phyloP scores from a whole-genome alignment of 441 rosid genomes.

The Croton laevigatus region DNA sequence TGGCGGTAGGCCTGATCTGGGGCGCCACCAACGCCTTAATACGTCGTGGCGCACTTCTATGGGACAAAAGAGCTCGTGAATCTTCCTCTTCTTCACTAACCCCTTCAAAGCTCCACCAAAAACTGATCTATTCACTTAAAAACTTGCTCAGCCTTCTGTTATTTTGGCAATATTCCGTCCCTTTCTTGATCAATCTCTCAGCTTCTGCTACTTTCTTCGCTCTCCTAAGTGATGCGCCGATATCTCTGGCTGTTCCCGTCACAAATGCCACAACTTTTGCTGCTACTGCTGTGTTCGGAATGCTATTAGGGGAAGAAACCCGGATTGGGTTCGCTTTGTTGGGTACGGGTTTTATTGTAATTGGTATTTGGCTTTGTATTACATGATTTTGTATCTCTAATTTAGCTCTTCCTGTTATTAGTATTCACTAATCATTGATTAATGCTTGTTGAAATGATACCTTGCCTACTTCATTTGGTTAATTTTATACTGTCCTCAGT shows the following conservation, averaged over 20 bases:
- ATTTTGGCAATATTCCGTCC: conserved; percentile 88
- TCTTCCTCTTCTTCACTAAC: conserved; percentile 21
- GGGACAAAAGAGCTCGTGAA: conserved; percentile 47
- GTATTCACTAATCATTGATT: background rate
- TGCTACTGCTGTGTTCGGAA: conserved; percentile 73
- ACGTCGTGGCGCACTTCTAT: conserved; percentile 82
- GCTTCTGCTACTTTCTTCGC: conserved; percentile 92
- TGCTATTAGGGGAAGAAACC: conserved; percentile 68
- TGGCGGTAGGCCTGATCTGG: conserved; percentile 80
- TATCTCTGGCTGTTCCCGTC: conserved; percentile 84
- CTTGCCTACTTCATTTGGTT: background rate
- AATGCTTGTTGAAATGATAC: background rate
- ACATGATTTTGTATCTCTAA: conserved; percentile 16
- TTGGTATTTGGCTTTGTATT: conserved; percentile 83
- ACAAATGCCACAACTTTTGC: conserved; percentile 91
- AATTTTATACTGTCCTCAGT: background rate
- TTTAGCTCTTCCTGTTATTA: background rate
- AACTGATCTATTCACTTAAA: conserved; percentile 37
- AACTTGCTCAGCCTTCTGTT: conserved; percentile 58
- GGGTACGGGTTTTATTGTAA: conserved; percentile 64
- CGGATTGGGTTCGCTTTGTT: conserved; percentile 50
- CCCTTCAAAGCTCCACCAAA: conserved; percentile 33
- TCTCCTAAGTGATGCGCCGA: conserved; percentile 61
- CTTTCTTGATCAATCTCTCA: conserved; percentile 76
- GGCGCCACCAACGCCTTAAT: conserved; percentile 89